Conservation (phyloP, 345 rosid species). For the Brassica rapa region DNA sequence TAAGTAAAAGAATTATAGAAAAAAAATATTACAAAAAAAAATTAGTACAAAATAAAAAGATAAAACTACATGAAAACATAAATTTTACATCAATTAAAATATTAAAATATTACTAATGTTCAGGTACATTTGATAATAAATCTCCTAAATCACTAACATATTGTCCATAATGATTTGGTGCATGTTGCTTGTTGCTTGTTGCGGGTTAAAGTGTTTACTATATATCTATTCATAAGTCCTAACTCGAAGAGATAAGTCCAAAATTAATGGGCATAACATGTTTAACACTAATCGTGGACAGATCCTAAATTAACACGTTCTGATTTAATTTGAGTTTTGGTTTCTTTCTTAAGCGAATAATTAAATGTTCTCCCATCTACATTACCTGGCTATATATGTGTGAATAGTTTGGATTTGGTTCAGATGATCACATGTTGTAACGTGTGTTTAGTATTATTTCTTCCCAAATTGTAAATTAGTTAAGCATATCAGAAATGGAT, state of each 20-base stretch:
- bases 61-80: no score
- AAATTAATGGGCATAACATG: background rate
- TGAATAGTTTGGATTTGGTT: background rate
- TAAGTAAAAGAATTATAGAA: no score
- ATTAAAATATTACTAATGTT: no score
- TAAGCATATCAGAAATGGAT: conserved; percentile 1
- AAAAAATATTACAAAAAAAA: no score
- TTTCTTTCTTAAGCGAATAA: background rate
- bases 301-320: background rate
- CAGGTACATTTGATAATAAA: no score
- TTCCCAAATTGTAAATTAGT: background rate
- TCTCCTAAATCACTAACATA: no score
- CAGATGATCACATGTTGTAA: background rate
- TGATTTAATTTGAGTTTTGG: background rate
- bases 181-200: no score
- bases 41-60: no score
- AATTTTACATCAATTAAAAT: no score
- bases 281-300: background rate
- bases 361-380: background rate
- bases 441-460: background rate
- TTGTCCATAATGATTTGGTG: no score
- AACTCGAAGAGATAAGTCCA: conserved; percentile 4
- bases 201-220: background rate
- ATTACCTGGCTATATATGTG: background rate
- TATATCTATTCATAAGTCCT: background rate